Base-by-base conservation (phyloP, 331 rosid genomes). In the Quercus lobata region DNA sequence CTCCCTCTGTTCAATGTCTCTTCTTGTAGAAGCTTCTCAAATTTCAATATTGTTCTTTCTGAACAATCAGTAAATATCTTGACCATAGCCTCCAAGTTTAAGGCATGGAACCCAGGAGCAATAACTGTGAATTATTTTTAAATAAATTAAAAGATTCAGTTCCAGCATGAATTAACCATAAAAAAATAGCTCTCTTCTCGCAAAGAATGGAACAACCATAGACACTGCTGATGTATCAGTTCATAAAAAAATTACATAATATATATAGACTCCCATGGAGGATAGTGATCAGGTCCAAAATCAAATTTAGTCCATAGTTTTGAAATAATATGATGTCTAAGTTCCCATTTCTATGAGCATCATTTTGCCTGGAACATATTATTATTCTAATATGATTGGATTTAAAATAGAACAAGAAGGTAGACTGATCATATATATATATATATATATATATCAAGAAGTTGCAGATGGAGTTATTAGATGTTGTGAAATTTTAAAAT, bases 1-100 rank as follows among this genome's bases (percentile, higher is more conserved):
- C 83, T 30, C 34, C 34, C 78, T 55, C 78, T 89, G 25, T 37
- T 77, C 78, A 69, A 17, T 72, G 69, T 82, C 76, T 82, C 89
- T 82, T 69, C 88, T 86, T 87, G 90, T 0, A 92, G 86, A 79
- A 90, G 91, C 88, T 92, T 83, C 82, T 85, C 89, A 73, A 92
- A 60, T 83, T 95, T 95, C 32, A 79, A 76, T 49, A 87, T 80
- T 34, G 97, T 82, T 87, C 96, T 91, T 85, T 84, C 92, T 37
- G 99, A 87, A 82, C 99, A 95, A 80, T 85, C 69, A 37, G 86
- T 80, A 80, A 95, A 95, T 79, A 88, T 56, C 81, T 90, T 88
- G 76, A 90, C 89, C 99, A 93, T 95, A 69, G 99, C 94, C 87
- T 92, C 97, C 90, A 95, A 88, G 92, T 95, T 92, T 21, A 84